Evolutionary conservation across 352 stramenopile genomes (phyloP).

Genomic region (Globisporangium abappressorium): DNA sequence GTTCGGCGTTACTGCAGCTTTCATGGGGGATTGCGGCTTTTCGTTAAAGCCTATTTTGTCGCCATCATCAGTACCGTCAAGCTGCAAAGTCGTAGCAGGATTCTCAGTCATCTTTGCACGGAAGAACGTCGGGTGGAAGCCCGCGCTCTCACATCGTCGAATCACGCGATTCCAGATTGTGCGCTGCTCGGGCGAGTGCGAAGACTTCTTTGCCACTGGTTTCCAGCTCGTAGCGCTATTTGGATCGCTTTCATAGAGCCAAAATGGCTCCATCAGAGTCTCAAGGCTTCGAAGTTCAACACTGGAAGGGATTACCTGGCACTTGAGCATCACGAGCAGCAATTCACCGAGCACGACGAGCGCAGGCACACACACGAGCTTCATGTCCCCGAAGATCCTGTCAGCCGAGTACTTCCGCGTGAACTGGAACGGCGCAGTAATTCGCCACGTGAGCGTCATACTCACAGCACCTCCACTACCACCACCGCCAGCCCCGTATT

Average conservation of each 20-base stretch:
- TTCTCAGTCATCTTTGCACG: not conserved
- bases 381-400: slow-evolving; percentile 36
- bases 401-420: slow-evolving; percentile 48
- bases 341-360: slow-evolving; percentile 53
- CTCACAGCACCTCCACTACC: not conserved
- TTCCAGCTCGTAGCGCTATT: not conserved
- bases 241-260: slow-evolving; percentile 25
- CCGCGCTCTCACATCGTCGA: slow-evolving; percentile 44
- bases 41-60: not conserved
- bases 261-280: slow-evolving; percentile 41
- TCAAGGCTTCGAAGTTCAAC: slow-evolving; percentile 37
- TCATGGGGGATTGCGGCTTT: not conserved
- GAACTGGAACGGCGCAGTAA: slow-evolving; percentile 36
- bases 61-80: not conserved
- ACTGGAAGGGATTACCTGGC: slow-evolving; percentile 15
- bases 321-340: slow-evolving; percentile 43
- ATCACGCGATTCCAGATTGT: slow-evolving; percentile 70
- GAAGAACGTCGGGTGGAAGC: slow-evolving; percentile 27
- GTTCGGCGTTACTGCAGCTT: not conserved
- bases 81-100: not conserved
- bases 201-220: not conserved
- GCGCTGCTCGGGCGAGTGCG: slow-evolving; percentile 29
- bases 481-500: not conserved
- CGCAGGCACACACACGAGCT: slow-evolving; percentile 27
- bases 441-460: slow-evolving; percentile 25